Evolutionary conservation across 1,284 basidiomycete genomes (phyloP).

Genomic region (Leccinum cinnamomeum): DNA sequence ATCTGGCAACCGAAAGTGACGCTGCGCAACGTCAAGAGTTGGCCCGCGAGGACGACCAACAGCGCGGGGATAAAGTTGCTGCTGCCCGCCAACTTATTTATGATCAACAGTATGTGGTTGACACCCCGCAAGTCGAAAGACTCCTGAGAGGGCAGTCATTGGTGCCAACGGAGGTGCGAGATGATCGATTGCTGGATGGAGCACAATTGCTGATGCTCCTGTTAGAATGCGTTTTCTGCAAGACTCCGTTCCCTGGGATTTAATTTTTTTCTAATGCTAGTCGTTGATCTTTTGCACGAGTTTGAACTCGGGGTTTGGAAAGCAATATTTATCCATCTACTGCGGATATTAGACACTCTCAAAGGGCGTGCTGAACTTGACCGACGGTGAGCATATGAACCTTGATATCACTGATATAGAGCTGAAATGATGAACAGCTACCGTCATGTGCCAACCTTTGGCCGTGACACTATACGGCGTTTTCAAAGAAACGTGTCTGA

Average conservation of each 20-base stretch:
- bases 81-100: too few relatives aligned
- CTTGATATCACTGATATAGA: too few relatives aligned
- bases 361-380: not conserved
- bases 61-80: too few relatives aligned
- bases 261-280: not conserved
- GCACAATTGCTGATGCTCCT: not conserved
- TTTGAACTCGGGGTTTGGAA: not conserved
- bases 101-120: too few relatives aligned
- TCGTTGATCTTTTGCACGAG: not conserved
- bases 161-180: not conserved
- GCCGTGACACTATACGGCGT: not conserved
- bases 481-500: not conserved
- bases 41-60: too few relatives aligned
- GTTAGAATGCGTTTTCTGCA: not conserved
- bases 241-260: not conserved
- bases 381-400: not conserved
- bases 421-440: not conserved
- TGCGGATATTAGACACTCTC: not conserved
- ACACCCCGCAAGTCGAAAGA: too few relatives aligned
- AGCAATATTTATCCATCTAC: not conserved
- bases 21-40: too few relatives aligned
- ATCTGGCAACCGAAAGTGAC: too few relatives aligned
- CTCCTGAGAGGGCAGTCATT: not conserved
- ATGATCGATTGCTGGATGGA: not conserved
- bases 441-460: not conserved